Base-by-base conservation (phyloP, 345 rosid species). In the Citrus cavaleriei region DNA sequence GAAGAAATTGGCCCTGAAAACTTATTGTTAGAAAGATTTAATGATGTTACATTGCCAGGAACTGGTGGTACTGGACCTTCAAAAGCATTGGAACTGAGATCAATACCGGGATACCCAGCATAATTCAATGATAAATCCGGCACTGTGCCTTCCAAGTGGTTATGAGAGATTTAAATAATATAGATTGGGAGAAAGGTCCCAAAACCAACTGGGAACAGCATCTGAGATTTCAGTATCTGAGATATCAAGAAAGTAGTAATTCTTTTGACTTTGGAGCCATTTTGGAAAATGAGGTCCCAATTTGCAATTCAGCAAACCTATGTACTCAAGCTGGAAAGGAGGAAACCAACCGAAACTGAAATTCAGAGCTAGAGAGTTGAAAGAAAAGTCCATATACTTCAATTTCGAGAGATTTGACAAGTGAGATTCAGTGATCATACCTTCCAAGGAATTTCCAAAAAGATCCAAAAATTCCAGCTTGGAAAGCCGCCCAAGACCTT, bases 21-120 rank as follows among this genome's bases (percentile, higher is more conserved):
- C 63, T 63, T 78, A 65, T 84, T 85, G 4, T 83, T 76, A 27
- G 83, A 84, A 12, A 87, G 86, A 79, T 83, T 82, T 34, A 84
- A 60, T 2, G 79, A 46, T 55, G 82, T 77, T 55, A 73, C 66
- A 58, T 30, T 27, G 21, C 72, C 18, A 24, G 61, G 77, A 25
- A 82, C n/a, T 7, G 10, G 19, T 12, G 81, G 79, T 2, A 82
- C 19, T 68, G 76, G 79, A 61, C 79, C 79, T 19, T 61, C 42
- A 34, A 82, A 59, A 6, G 4, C 1, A 40, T 82, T 78, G 12
- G 59, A 73, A 30, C 81, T 69, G 14, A 82, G 24, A 37, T 81
- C 82, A 32, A 83, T 68, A 30, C 70, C 72, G 10, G 79, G 76
- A 54, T 10, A 40, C 10, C 6, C 68, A 24, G 10, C 35, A 14